phyloP scores from a whole-genome alignment of 305 asterid species.

The Fraxinus xanthoxyloides region DNA sequence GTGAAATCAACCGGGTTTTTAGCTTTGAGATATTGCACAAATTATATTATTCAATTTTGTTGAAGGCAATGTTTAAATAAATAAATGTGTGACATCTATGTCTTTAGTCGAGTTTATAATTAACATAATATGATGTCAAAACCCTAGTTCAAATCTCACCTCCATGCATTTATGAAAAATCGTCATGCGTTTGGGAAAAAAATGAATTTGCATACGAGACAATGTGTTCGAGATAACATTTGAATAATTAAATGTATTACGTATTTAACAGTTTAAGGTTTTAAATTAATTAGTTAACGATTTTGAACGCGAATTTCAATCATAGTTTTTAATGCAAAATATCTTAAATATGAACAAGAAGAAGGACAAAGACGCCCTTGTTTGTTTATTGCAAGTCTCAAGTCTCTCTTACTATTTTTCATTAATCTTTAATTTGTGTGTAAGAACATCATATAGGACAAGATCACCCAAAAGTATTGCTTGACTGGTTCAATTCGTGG shows the following conservation, averaged over 20 bases:
- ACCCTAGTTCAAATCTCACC: neutral
- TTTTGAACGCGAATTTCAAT: neutral
- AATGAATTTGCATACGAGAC: neutral
- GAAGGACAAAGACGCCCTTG: neutral
- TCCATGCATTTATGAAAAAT: neutral
- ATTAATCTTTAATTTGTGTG: neutral
- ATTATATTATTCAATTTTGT: neutral
- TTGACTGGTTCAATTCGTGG: neutral
- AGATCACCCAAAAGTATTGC: neutral
- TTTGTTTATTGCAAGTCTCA: neutral
- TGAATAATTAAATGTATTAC: neutral
- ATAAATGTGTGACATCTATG: neutral
- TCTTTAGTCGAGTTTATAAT: neutral
- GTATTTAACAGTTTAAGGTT: neutral
- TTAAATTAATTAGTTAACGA: neutral
- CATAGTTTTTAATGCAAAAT: neutral
- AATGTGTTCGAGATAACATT: neutral
- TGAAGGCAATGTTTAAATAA: neutral
- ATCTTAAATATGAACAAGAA: neutral
- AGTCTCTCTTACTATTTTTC: neutral
- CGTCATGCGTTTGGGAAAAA: neutral
- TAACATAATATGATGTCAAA: neutral
- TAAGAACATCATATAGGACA: neutral
- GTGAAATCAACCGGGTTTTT: neutral
- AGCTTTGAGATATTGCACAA: neutral